Conservation (phyloP, 202 grass and related monocot genomes). For the Musa balbisiana region DNA sequence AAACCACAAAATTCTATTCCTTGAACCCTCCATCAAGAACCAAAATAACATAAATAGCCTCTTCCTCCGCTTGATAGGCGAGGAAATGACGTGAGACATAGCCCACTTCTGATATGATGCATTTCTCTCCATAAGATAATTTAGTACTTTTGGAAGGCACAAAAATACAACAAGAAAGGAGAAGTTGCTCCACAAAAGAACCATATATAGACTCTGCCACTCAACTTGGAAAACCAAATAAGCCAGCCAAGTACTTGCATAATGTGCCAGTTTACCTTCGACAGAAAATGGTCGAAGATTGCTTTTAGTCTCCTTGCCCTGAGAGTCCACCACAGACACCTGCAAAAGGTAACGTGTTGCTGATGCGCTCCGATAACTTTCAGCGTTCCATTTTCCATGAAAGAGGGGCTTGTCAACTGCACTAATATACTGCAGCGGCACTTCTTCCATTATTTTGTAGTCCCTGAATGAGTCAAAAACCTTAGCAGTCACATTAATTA, state of each 20-base stretch:
- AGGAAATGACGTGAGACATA: slow-evolving; percentile 29
- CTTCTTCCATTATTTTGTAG: slow-evolving; percentile 74
- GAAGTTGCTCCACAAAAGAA: slow-evolving; percentile 64
- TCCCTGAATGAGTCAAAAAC: slow-evolving; percentile 62
- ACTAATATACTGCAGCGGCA: slow-evolving; percentile 46
- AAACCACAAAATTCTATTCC: slow-evolving; percentile 54
- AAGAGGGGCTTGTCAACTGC: slow-evolving; percentile 46
- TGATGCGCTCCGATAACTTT: slow-evolving; percentile 56
- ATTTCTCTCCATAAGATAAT: slow-evolving; percentile 39
- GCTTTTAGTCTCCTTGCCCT: slow-evolving; percentile 42
- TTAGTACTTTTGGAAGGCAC: slow-evolving; percentile 43
- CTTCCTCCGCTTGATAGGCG: slow-evolving; percentile 32
- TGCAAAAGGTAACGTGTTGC: slow-evolving; percentile 68
- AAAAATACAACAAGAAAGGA: slow-evolving; percentile 42
- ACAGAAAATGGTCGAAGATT: slow-evolving; percentile 62
- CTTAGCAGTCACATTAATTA: slow-evolving; percentile 65
- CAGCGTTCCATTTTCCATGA: slow-evolving; percentile 81
- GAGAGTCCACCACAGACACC: slow-evolving; percentile 54
- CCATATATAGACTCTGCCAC: slow-evolving; percentile 62
- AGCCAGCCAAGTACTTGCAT: slow-evolving; percentile 30
- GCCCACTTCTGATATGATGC: slow-evolving; percentile 35
- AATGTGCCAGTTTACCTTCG: slow-evolving; percentile 40
- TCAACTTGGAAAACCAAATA: slow-evolving; percentile 64
- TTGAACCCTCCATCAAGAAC: slow-evolving; percentile 64
- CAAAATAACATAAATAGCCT: slow-evolving; percentile 40